These are phyloP conservation scores for Aspergillus cristatus DNA, from an alignment of 495 filamentous ascomycete genomes.

Conservation along the genomic window DNA sequence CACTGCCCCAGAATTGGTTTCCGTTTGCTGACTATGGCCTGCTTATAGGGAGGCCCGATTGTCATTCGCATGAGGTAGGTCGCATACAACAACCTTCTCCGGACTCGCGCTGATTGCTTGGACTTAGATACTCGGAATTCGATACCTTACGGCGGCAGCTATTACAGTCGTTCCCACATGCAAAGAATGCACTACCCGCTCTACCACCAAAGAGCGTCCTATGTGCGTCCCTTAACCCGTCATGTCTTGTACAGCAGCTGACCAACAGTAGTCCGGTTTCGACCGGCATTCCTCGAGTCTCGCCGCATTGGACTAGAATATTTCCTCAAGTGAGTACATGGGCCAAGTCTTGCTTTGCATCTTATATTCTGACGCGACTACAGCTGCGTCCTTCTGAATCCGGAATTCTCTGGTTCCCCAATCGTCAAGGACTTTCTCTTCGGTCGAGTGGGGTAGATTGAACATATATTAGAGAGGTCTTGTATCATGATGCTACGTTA, in stretches of 20 bases:
- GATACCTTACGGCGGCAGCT: conserved; percentile 52
- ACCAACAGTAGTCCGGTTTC: conserved; percentile 48
- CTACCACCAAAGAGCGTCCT: conserved; percentile 63
- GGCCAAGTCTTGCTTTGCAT: neutral
- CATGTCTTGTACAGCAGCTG: neutral
- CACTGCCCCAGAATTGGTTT: no score
- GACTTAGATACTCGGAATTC: conserved; percentile 61
- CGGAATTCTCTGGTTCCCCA: conserved; percentile 58
- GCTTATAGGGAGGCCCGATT: conserved; percentile 47
- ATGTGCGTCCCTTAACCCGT: conserved; percentile 36
- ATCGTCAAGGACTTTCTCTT: conserved; percentile 68
- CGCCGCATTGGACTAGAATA: conserved; percentile 57
- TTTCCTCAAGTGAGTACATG: conserved; percentile 55
- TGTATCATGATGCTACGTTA: conserved; percentile 5
- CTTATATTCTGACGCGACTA: conserved; percentile 2
- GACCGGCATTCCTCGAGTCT: conserved; percentile 57
- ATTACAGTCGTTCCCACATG: conserved; percentile 54
- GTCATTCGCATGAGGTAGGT: conserved; percentile 49
- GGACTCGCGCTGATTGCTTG: neutral
- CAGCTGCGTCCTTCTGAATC: conserved; percentile 59
- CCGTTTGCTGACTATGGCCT: conserved; percentile 7
- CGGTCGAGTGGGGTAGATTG: conserved; percentile 22
- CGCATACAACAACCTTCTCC: neutral
- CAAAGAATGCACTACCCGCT: conserved; percentile 52
- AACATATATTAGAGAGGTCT: neutral